Evolutionary conservation across 192 early-diverging fungal species (phyloP).

Genomic region (Rhizophagus clarus): DNA sequence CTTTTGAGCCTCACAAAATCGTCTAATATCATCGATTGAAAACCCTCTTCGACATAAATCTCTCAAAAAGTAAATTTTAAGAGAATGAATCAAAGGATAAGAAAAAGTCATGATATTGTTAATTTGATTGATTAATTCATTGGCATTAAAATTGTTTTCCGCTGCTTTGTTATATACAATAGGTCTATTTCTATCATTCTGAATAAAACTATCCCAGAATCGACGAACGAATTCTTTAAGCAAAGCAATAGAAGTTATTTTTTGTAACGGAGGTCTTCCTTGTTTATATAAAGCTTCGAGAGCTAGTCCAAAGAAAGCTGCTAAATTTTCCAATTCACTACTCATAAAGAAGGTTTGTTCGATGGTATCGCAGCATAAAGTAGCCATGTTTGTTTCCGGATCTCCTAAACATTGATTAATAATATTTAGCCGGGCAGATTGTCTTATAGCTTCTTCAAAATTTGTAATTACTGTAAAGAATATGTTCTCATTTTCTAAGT

Average conservation of each 20-base stretch:
- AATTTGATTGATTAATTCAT: not conserved
- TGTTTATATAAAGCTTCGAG: not conserved
- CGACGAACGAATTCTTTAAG: constrained; percentile 31
- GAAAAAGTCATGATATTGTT: constrained; percentile 3
- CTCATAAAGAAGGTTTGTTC: constrained; percentile 21
- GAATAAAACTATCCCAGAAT: constrained; percentile 5
- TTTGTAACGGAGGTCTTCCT: not conserved
- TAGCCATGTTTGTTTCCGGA: not conserved
- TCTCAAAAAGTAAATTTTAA: constrained; percentile 30
- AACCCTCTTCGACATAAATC: constrained; percentile 2
- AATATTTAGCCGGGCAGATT: constrained; percentile 6
- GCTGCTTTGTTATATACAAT: not conserved
- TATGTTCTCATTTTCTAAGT: not conserved
- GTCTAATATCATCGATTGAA: constrained; percentile 15
- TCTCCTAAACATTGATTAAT: constrained; percentile 22
- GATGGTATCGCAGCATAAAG: no score
- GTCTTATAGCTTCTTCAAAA: not conserved
- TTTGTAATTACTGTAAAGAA: constrained; percentile 3
- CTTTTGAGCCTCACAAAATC: constrained; percentile 22
- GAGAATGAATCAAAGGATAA: constrained; percentile 19
- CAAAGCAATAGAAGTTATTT: constrained; percentile 23
- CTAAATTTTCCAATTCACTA: not conserved
- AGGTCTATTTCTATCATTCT: not conserved
- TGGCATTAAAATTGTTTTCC: not conserved
- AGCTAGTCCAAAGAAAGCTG: not conserved